Evolutionary conservation across 1,139 yeast genomes (phyloP), one percentile per base, ranked within the genome.

Genomic region (Geotrichum bryndzae): DNA sequence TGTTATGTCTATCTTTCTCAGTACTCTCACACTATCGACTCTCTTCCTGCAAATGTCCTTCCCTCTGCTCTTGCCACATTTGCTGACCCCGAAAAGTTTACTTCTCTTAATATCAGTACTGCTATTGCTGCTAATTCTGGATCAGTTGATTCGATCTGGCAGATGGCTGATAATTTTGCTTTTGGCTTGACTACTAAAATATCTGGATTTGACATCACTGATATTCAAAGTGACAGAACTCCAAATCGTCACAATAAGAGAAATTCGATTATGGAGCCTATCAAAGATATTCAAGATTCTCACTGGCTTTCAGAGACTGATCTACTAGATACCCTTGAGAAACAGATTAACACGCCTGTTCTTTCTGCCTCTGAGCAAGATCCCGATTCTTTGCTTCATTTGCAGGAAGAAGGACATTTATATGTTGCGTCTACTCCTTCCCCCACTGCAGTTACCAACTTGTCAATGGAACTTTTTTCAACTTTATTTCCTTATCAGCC

Each of bases 381-480:
- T 58, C 66, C 69, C n/a, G 71, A 68, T 33, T 57, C 58, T 31
- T 57, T 68, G 8, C 53, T 63, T 38, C 57, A 56, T 50, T 53
- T 61, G 55, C 52, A 46, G n/a, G 61, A 57, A 29, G 56, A 50
- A 27, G 33, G 64, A 53, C 31, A 61, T 41, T 45, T 58, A 11
- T 58, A 48, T 25, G 51, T 48, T 50, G 51, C 38, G 11, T 58
- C 62, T 22, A 68, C 70, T 11, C 71, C 76, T n/a, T 68, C 74
- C n/a, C 65, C 69, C 4, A 70, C 77, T 0, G 80, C 90, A 31
- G 79, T 88, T 13, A 82, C 90, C 27, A 97, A 94, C 73, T 74
- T 83, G 1, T 86, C 97, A 0, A 86, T 94, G 68, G 91, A 87
- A 64, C 78, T 91, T 4, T 89, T 91, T 69, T 85, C 88, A 11